These are phyloP conservation scores for Candida nemodendra DNA, from an alignment of 805 yeast species.

Conservation along the genomic window DNA sequence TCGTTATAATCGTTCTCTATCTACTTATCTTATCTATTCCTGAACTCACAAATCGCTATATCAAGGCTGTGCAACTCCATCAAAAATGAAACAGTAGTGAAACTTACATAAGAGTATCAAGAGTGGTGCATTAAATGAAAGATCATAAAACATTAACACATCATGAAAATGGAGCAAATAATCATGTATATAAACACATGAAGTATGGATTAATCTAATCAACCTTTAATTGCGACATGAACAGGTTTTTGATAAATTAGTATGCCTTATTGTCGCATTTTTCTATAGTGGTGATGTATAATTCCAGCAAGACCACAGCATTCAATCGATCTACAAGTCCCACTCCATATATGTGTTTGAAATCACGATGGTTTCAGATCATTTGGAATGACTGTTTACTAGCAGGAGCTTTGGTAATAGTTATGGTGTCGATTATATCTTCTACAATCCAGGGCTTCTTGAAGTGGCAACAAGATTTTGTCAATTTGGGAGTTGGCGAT, in stretches of 20 bases:
- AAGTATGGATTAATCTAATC: too few relatives aligned
- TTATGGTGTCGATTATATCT: neutral
- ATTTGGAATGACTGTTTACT: constrained; percentile 15
- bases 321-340: constrained; percentile 21
- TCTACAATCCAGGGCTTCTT: neutral
- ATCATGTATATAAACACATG: too few relatives aligned
- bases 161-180: too few relatives aligned
- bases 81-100: neutral
- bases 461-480: neutral
- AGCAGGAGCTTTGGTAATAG: constrained; percentile 2
- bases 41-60: neutral
- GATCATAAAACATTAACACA: too few relatives aligned
- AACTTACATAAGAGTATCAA: too few relatives aligned
- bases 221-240: too few relatives aligned
- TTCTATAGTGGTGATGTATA: neutral
- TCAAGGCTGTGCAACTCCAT: neutral
- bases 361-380: constrained; percentile 22
- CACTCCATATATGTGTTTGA: constrained; percentile 26
- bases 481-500: neutral
- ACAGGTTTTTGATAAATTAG: too few relatives aligned
- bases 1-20: too few relatives aligned
- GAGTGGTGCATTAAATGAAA: too few relatives aligned
- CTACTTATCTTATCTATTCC: too few relatives aligned
- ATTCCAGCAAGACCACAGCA: constrained; percentile 17
- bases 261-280: too few relatives aligned